Evolutionary conservation across 164 flowering plant species (phyloP).

Genomic region (Annona cherimola): DNA sequence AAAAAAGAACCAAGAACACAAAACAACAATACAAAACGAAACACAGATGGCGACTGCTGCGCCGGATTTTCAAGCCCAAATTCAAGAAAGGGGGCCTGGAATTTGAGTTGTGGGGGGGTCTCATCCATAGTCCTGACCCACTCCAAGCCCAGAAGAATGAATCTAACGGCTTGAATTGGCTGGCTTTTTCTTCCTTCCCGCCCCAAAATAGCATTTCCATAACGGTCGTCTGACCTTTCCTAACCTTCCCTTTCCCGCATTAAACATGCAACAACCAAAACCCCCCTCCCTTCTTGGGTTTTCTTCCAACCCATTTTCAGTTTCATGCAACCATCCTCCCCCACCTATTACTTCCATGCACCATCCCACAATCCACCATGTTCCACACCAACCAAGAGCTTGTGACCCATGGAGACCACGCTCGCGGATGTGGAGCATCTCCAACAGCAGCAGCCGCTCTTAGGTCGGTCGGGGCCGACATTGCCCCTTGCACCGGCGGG

Average conservation of each 20-base stretch:
- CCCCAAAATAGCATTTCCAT: not conserved
- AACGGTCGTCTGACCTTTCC: not conserved
- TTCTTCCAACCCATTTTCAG: not conserved
- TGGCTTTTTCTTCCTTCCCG: not conserved
- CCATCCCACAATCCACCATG: not conserved
- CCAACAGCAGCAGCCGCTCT: constrained; percentile 9
- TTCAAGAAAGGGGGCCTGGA: not conserved
- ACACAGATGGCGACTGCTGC: too few species aligned
- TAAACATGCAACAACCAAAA: not conserved
- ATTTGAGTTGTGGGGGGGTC: not conserved
- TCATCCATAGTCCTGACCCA: not conserved
- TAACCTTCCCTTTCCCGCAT: not conserved
- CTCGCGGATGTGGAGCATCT: constrained; percentile 8
- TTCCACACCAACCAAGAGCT: not conserved
- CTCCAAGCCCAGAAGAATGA: not conserved
- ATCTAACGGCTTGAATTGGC: not conserved
- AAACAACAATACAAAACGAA: too few species aligned
- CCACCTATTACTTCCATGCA: not conserved
- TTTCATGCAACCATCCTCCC: not conserved
- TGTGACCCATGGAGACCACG: constrained; percentile 19
- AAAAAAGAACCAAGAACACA: too few species aligned
- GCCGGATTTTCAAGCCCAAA: too few species aligned
- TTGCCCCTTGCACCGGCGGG: not conserved
- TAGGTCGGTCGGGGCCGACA: not conserved
- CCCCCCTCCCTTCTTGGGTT: not conserved